Percentiles rank a stretch among this genome's conserved stretches.
Conservation (phyloP, 441 rosid species). For the Eruca vesicaria region DNA sequence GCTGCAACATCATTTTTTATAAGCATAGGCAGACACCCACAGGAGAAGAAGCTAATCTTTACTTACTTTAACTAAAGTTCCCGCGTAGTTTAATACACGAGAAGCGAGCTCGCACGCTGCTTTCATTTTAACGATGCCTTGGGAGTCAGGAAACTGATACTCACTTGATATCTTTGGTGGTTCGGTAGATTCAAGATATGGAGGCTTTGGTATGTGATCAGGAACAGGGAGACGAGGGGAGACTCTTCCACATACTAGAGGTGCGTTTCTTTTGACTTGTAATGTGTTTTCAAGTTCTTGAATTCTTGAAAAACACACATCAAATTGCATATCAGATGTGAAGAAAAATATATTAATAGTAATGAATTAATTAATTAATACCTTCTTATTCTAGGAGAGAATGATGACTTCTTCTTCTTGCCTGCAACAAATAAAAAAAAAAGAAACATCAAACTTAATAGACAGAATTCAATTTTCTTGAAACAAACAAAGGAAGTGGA, state of each 20-base stretch:
- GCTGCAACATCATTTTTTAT: slow-evolving; percentile 37
- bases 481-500: neutral
- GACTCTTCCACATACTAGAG: slow-evolving; percentile 70
- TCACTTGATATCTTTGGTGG: slow-evolving; percentile 66
- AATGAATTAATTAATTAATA: neutral
- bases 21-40: neutral
- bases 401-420: neutral
- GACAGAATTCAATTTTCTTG: neutral
- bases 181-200: slow-evolving; percentile 45
- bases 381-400: neutral
- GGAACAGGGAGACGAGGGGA: slow-evolving; percentile 72
- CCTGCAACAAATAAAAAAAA: neutral
- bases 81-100: slow-evolving; percentile 65
- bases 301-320: slow-evolving; percentile 38
- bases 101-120: slow-evolving; percentile 87
- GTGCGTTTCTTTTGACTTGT: slow-evolving; percentile 40
- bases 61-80: slow-evolving; percentile 71
- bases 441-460: neutral
- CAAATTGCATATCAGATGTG: neutral
- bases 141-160: slow-evolving; percentile 61
- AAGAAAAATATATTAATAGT: neutral
- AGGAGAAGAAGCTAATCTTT: neutral
- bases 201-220: slow-evolving; percentile 66
- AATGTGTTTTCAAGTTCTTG: slow-evolving; percentile 27
- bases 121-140: slow-evolving; percentile 60